Evolutionary conservation across 768 basidiomycete species (phyloP), one percentile per base, ranked within the genome.

Genomic region (Lactarius tabidus): DNA sequence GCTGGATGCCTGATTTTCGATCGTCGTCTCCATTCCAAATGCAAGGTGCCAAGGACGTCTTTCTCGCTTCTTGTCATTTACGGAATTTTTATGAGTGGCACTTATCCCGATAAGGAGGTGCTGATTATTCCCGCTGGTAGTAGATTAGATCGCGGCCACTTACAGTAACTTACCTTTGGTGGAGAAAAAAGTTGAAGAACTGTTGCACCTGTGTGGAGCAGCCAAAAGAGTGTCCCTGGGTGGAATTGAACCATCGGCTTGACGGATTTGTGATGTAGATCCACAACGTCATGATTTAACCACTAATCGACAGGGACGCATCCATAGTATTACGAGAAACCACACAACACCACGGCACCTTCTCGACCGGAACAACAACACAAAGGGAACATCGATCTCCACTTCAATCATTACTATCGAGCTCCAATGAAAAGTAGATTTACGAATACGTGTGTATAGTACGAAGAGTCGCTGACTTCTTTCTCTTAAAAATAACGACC

Each of bases 231-330:
- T 66, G 65, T 66, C 65, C 65, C 61, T 45, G 61, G 65, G 57
- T 57, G 65, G 65, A 66, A 28, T 66, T 60, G 65, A 66, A 57
- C 65, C 65, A 57, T 60, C 65, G 60, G 65, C 65, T 66, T 62
- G 65, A 66, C 60, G 60, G 65, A 23, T 31, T 53, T 59, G 60
- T 41, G 48, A 52, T 1, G 6, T 4, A 1, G 15, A 38, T 33
- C 65, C 65, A 66, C 65, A 66, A 66, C 65, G 65, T 66, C 65
- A 62, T 66, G 65, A 66, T 66, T 66, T 66, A 18, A 66, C 65
- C 65, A 66, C 65, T 62, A 66, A 66, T 66, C 65, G 65, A 66
- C 61, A 54, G 57, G 65, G 65, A 66, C 65, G 26, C 0, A 10
- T 15, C 18, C 20, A 14, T 41, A 15, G 31, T 23, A 3, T 5